phyloP scores from a whole-genome alignment of 345 rosid genomes.

The Theobroma cacao region DNA sequence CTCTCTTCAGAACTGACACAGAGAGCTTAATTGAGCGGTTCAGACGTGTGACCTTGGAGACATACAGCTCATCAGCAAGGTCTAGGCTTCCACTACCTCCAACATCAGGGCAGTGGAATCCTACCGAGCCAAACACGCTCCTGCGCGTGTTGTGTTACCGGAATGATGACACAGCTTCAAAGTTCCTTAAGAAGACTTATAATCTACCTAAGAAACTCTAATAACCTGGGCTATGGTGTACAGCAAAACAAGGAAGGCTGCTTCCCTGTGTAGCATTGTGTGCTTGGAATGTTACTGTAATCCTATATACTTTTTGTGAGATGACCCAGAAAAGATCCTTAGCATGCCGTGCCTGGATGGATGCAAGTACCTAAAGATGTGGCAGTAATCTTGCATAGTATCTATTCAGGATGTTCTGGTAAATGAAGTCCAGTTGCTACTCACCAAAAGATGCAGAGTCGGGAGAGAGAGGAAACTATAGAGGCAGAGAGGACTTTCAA shows the following conservation, averaged over 20 bases:
- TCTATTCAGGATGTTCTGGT: background rate
- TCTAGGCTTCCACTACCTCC: slow-evolving; percentile 88
- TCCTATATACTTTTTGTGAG: slow-evolving; percentile 5
- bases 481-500: background rate
- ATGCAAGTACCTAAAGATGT: background rate
- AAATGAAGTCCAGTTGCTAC: background rate
- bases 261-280: slow-evolving; percentile 14
- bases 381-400: slow-evolving; percentile 22
- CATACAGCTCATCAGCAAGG: slow-evolving; percentile 73
- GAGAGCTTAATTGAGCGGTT: slow-evolving; percentile 82
- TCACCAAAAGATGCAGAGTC: background rate
- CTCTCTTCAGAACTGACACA: slow-evolving; percentile 74
- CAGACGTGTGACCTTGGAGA: slow-evolving; percentile 65
- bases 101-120: slow-evolving; percentile 90
- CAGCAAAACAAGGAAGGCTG: slow-evolving; percentile 23
- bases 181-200: slow-evolving; percentile 82
- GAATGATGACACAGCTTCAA: slow-evolving; percentile 78
- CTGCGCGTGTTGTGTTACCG: slow-evolving; percentile 86
- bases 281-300: background rate
- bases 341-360: background rate
- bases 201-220: slow-evolving; percentile 79
- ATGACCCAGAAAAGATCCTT: background rate
- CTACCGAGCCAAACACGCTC: slow-evolving; percentile 82
- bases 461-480: background rate
- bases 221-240: slow-evolving; percentile 1